Base-by-base conservation (phyloP, 2,329 filamentous ascomycete genomes). In the Emmonsiellopsis sp. region DNA sequence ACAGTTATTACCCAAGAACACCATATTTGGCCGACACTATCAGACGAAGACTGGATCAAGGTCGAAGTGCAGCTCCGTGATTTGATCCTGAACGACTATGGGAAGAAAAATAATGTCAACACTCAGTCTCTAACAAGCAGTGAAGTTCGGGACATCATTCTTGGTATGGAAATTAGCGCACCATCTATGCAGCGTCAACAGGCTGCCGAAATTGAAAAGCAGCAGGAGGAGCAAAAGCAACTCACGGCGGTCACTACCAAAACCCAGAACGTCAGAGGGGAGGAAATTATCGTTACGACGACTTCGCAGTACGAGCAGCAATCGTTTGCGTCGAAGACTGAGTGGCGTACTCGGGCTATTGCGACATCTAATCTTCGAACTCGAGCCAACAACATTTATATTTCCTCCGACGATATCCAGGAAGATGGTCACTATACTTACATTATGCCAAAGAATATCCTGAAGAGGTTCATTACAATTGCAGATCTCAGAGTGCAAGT, bases 41-140 rank as follows among this genome's bases (percentile, higher is more conserved):
- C 88, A 0, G 93, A 98, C 59, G 93, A 98, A 63, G 91, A 95
- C 58, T 98, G 93, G 93, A 93, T 98, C 73, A 96, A 96, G 81
- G 89, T 98, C n/a, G 93, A 98, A 78, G 90, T 90, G 45, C 89
- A 95, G 67, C 77, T 98, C 42, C 86, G 93, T 69, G 93, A 98
- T 76, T 76, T 98, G 60, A 98, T 98, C 64, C 69, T 98, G 61
- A 96, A 97, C 62, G 93, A 98, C 68, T 98, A 98, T 68, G 93
- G 93, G 67, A 98, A 97, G 82, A 98, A 98, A 81, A 98, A 98
- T 78, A 98, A 97, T 63, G 93, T 98, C 76, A 98, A 98, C 64
- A 92, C 93, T 10, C 94, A 94, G 13, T 95, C 90, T 69, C 79
- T 98, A 72, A 98, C 93, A 1, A 95, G 84, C 67, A 95, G 88